These are phyloP conservation scores for Tylopilus sp. DNA, from an alignment of 768 basidiomycete species.

Conservation along the genomic window DNA sequence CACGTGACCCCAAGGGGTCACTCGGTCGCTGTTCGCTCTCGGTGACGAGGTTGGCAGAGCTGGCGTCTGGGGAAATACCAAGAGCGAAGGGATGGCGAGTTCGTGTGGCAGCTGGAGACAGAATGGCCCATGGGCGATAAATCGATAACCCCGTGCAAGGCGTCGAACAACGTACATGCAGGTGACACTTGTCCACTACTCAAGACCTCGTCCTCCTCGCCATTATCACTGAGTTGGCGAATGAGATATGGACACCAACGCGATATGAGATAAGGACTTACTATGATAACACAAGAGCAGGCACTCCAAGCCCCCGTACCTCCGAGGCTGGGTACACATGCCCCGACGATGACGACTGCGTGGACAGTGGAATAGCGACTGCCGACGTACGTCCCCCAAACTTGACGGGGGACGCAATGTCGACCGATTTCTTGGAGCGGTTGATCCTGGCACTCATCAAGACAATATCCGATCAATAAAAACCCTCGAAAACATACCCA, in stretches of 20 bases:
- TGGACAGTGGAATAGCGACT: conserved; percentile 30
- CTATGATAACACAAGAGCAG: conserved; percentile 41
- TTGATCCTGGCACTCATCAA: conserved; percentile 29
- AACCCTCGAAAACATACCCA: conserved; percentile 33
- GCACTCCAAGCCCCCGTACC: conserved; percentile 29
- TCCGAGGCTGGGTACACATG: conserved; percentile 26
- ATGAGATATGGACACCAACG: not conserved
- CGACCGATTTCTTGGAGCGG: conserved; percentile 31
- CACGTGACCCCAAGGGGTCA: conserved; percentile 3
- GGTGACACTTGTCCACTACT: conserved; percentile 81
- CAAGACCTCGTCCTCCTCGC: conserved; percentile 63
- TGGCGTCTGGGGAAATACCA: conserved; percentile 28
- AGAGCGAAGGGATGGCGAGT: conserved; percentile 22
- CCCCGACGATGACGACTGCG: conserved; percentile 35
- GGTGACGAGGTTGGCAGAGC: conserved; percentile 23
- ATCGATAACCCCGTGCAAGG: conserved; percentile 8
- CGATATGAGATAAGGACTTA: conserved; percentile 15
- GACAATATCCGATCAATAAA: not conserved
- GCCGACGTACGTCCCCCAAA: conserved; percentile 23
- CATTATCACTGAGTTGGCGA: conserved; percentile 19
- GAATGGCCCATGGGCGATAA: conserved; percentile 1
- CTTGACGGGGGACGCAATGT: conserved; percentile 25
- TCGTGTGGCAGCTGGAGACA: conserved; percentile 22
- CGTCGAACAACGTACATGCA: conserved; percentile 43
- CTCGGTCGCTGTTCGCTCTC: conserved; percentile 16